Base-by-base conservation (phyloP, 2,329 filamentous ascomycete species). In the Mariannaea elegans region DNA sequence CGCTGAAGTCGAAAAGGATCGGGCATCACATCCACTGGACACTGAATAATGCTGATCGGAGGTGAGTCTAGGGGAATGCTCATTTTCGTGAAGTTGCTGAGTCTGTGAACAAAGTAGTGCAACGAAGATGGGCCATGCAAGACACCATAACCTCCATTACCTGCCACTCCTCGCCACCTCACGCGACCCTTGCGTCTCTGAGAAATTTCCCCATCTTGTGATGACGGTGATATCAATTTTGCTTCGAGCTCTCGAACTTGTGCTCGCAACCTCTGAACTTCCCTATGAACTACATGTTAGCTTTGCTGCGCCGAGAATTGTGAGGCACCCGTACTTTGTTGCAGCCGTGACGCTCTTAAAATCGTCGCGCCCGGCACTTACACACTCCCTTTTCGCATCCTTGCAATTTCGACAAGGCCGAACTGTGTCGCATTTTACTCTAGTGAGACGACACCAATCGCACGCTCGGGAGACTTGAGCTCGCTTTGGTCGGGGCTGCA, bases 401-500 rank as follows among this genome's bases (percentile, higher is more conserved):
- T 66, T 71, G 51, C 68, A 71, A 23, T 64, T 71, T 9, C 64
- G 59, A 60, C 71, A 73, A 2, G 71, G 71, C n/a, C 69, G 36
- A 3, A 65, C 64, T 6, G 67, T 64, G 49, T 73, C 71, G 52
- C 71, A 73, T 24, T 72, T 73, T 41, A 73, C 67, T 23, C 71
- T 63, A 5, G 65, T 65, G 16, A 71, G 63, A 10, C 70, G 71
- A 62, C 71, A 73, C 71, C 71, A 72, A 55, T 72, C 71, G 48
- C 71, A 73, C 7, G 71, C 71, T 3, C 71, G 61, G 3, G 71
- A 70, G 51, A 73, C 71, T 14, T 72, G 71, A 31, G 65, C 68
- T 41, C 71, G 62, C 51, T 72, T 73, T n/a, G 67, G 59, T 32
- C 69, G 68, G 39, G 63, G 65, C 50, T 70, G 65, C 24, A 62